Evolutionary conservation across 768 basidiomycete species (phyloP).

Genomic region (Astraeus odoratus): DNA sequence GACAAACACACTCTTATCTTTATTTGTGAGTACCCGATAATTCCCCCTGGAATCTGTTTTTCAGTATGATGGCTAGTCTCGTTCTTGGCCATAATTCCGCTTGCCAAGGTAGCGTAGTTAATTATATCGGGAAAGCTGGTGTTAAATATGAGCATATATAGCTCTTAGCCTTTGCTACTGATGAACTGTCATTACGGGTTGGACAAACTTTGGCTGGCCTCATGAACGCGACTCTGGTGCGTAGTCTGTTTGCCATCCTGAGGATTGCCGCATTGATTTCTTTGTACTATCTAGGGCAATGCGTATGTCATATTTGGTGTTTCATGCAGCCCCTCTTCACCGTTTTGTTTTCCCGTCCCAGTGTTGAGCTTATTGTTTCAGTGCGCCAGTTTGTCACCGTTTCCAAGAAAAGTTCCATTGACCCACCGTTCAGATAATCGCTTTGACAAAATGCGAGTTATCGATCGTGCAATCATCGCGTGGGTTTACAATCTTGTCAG

Average conservation of each 20-base stretch:
- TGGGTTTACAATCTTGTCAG: constrained; percentile 30
- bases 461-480: constrained; percentile 75
- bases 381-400: constrained; percentile 36
- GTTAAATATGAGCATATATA: constrained; percentile 22
- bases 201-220: constrained; percentile 81
- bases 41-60: neutral
- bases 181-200: constrained; percentile 74
- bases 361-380: constrained; percentile 62
- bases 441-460: constrained; percentile 76
- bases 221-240: constrained; percentile 76
- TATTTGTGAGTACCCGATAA: constrained; percentile 51
- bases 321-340: neutral
- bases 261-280: neutral
- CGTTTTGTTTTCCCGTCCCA: constrained; percentile 10
- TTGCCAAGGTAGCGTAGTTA: constrained; percentile 54
- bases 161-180: constrained; percentile 80
- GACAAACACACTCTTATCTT: constrained; percentile 57
- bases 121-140: neutral
- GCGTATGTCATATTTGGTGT: constrained; percentile 15
- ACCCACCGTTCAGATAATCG: constrained; percentile 51
- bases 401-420: neutral
- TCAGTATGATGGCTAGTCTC: constrained; percentile 40
- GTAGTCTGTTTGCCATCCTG: constrained; percentile 10
- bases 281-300: constrained; percentile 21
- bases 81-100: constrained; percentile 77